Conservation (phyloP, 116 monocot genomes). For the Papilionanthe hybrid region DNA sequence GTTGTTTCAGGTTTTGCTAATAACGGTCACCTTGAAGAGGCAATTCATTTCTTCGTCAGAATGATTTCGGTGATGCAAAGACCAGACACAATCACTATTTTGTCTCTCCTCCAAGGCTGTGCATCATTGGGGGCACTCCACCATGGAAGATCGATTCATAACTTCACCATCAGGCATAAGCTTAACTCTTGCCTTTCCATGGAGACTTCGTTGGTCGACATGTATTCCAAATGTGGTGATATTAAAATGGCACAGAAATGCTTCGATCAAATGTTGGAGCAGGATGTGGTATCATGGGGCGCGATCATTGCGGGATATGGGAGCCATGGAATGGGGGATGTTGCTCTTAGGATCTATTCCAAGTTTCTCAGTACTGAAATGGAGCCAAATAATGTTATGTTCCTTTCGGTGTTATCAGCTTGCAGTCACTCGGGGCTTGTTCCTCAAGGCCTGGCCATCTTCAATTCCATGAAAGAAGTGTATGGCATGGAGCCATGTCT, state of each 20-base stretch:
- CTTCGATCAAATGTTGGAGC: slow-evolving; percentile 33
- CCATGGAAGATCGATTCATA: slow-evolving; percentile 44
- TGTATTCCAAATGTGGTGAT: slow-evolving; percentile 73
- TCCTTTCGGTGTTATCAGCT: slow-evolving; percentile 53
- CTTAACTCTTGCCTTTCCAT: slow-evolving; percentile 19
- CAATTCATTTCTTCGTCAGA: slow-evolving; percentile 30
- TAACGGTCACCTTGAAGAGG: slow-evolving; percentile 31
- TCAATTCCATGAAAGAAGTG: slow-evolving; percentile 46
- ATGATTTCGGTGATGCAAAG: slow-evolving; percentile 26
- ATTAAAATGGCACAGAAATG: slow-evolving; percentile 31
- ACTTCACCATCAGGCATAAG: slow-evolving; percentile 26
- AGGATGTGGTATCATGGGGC: slow-evolving; percentile 58
- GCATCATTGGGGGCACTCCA: slow-evolving; percentile 41
- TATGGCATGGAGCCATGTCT: slow-evolving; percentile 19
- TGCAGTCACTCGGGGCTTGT: slow-evolving; percentile 66
- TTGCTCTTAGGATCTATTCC: slow-evolving; percentile 33
- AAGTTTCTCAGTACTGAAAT: slow-evolving; percentile 25
- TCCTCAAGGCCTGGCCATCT: slow-evolving; percentile 35
- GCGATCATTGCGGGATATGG: slow-evolving; percentile 48
- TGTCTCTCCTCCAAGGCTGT: slow-evolving; percentile 52
- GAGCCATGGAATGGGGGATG: slow-evolving; percentile 38
- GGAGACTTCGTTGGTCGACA: slow-evolving; percentile 53
- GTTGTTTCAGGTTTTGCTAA: slow-evolving; percentile 39
- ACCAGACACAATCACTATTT: slow-evolving; percentile 47
- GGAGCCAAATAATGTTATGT: slow-evolving; percentile 51